Percentiles rank a stretch among this genome's conserved stretches.
Evolutionary conservation across 2,329 filamentous ascomycete genomes (phyloP).

Genomic region (Tolypocladium album): DNA sequence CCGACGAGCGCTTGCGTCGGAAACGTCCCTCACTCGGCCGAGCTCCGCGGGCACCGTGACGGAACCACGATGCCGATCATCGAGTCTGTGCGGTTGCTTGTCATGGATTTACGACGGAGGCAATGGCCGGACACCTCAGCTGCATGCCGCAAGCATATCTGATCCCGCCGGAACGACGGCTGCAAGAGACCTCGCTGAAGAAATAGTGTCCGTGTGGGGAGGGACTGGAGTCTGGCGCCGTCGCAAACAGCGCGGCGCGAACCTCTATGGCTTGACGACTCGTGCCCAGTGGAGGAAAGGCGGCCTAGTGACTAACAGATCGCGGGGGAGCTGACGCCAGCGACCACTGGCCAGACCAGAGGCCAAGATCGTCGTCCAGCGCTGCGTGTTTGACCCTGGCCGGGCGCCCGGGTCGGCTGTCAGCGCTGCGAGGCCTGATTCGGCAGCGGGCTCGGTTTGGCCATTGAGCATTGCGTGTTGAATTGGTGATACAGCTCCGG

Average conservation of each 20-base stretch:
- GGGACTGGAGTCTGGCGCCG: background rate
- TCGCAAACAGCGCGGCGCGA: background rate
- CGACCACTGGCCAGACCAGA: background rate
- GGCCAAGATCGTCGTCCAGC: background rate
- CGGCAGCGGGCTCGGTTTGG: background rate
- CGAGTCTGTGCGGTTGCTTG: background rate
- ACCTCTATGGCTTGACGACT: background rate
- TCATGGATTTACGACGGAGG: background rate
- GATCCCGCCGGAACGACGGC: background rate
- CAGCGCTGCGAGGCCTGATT: background rate
- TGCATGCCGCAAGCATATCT: background rate
- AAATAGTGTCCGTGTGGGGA: background rate
- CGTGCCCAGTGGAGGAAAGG: background rate
- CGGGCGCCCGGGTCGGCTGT: background rate
- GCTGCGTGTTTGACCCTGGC: background rate
- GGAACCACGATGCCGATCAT: background rate
- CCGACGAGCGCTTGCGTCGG: slow-evolving; percentile 1
- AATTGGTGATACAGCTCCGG: background rate
- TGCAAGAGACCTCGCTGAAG: background rate
- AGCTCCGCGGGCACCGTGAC: background rate
- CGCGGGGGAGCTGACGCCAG: background rate
- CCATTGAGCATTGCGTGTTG: background rate
- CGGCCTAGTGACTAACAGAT: too few relatives aligned
- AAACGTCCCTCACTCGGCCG: background rate
- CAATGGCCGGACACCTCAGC: background rate